Conservation (phyloP, 805 yeast genomes). For the Saccharomycopsis oosterbeekiorum region DNA sequence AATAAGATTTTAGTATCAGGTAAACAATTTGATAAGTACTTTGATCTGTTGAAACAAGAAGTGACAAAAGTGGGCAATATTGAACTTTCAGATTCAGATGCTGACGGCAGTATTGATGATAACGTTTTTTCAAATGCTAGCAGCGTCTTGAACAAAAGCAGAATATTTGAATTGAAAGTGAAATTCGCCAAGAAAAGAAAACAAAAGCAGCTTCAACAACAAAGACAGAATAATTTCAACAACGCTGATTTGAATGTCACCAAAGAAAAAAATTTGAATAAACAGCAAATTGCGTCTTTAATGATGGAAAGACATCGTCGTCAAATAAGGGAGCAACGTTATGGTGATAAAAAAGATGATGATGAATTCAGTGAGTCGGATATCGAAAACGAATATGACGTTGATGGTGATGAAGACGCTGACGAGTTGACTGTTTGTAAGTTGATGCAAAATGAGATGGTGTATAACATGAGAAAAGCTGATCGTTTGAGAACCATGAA, state of each 20-base stretch:
- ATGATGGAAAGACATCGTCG: conserved; percentile 13
- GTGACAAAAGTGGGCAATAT: conserved; percentile 6
- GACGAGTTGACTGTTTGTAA: conserved; percentile 8
- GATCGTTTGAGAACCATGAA: conserved; percentile 5
- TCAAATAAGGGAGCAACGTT: background rate
- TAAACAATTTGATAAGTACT: conserved; percentile 6
- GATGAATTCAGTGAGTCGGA: background rate
- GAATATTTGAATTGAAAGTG: conserved; percentile 11
- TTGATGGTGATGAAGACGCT: background rate
- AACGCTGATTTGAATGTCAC: background rate
- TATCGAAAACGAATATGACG: background rate
- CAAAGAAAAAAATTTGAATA: conserved; percentile 4
- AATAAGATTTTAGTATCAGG: background rate
- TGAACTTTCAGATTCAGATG: conserved; percentile 7
- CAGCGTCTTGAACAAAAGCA: conserved; percentile 3
- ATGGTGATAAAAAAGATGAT: background rate
- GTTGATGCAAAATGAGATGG: conserved; percentile 13
- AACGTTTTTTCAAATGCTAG: background rate
- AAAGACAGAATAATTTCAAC: background rate
- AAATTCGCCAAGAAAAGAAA: conserved; percentile 12
- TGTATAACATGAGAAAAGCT: conserved; percentile 6
- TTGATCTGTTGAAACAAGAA: conserved; percentile 7
- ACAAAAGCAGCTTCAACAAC: conserved; percentile 1
- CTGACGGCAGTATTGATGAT: background rate
- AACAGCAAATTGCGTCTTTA: conserved; percentile 1